Evolutionary conservation across 768 basidiomycete species (phyloP).

Genomic region (Chalciporus pseudorubinellus): DNA sequence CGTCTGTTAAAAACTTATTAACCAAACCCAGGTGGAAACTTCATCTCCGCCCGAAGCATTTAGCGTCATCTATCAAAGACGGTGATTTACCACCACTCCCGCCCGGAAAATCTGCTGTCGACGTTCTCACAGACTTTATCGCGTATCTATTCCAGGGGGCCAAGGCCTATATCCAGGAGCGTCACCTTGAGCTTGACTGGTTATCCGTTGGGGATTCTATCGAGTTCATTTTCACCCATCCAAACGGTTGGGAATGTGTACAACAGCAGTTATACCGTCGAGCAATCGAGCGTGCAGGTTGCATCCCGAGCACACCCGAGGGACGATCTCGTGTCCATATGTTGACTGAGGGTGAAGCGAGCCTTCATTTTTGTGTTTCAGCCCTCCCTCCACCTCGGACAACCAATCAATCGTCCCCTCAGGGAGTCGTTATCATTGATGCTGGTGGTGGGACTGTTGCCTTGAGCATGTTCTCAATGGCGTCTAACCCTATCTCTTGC

Average conservation of each 20-base stretch:
- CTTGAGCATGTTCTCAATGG: conserved; percentile 35
- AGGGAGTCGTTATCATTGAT: conserved; percentile 43
- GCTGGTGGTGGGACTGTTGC: conserved; percentile 39
- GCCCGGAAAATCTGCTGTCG: conserved; percentile 14
- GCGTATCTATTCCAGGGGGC: conserved; percentile 15
- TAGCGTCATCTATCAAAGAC: conserved; percentile 19
- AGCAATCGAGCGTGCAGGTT: conserved; percentile 19
- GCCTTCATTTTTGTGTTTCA: conserved; percentile 36
- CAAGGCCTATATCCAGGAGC: conserved; percentile 13
- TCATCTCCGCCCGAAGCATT: conserved; percentile 16
- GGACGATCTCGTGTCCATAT: conserved; percentile 17
- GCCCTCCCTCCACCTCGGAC: conserved; percentile 25
- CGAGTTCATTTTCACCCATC: conserved; percentile 24
- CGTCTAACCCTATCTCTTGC: conserved; percentile 19
- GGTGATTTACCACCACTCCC: conserved; percentile 33
- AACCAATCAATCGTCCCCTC: conserved; percentile 17
- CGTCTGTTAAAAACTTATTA: neutral
- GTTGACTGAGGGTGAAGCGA: conserved; percentile 22
- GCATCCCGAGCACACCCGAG: conserved; percentile 12
- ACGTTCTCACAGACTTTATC: conserved; percentile 24
- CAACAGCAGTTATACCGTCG: conserved; percentile 24
- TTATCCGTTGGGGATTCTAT: conserved; percentile 10
- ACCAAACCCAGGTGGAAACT: conserved; percentile 25
- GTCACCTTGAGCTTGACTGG: conserved; percentile 18
- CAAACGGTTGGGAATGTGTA: conserved; percentile 28